Percentiles rank a stretch among this genome's conserved stretches.
Evolutionary conservation across 371 early-diverging fungal genomes (phyloP).

Genomic region (Umbelopsis sp.): DNA sequence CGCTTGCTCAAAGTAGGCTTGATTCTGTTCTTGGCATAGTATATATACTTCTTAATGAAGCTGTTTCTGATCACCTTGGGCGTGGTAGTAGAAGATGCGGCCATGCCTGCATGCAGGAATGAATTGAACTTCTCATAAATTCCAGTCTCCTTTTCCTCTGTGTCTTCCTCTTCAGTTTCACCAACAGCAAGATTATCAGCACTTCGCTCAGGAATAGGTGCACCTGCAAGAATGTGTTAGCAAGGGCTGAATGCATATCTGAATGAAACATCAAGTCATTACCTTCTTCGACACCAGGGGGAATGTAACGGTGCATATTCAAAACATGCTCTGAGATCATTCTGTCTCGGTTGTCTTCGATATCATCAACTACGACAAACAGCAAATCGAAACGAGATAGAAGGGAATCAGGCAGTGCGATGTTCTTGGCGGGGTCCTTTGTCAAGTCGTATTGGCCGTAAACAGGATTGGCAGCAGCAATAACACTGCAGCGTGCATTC

Average conservation of each 20-base stretch:
- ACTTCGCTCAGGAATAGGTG: constrained; percentile 67
- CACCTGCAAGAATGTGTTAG: constrained; percentile 44
- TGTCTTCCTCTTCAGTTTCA: constrained; percentile 51
- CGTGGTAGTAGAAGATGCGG: constrained; percentile 30
- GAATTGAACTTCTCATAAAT: constrained; percentile 85
- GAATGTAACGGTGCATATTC: constrained; percentile 90
- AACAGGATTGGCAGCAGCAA: constrained; percentile 99
- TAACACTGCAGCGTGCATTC: constrained; percentile 98
- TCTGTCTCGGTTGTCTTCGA: constrained; percentile 85
- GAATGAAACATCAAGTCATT: constrained; percentile 21
- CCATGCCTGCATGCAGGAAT: constrained; percentile 68
- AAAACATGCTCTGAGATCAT: constrained; percentile 90
- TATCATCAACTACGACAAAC: constrained; percentile 95
- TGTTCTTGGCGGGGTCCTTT: constrained; percentile 91
- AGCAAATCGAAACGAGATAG: constrained; percentile 99
- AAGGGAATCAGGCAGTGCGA: constrained; percentile 97
- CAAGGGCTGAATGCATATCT: background rate
- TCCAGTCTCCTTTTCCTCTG: constrained; percentile 48
- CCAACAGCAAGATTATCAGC: constrained; percentile 56
- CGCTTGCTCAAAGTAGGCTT: constrained; percentile 70
- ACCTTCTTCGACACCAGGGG: constrained; percentile 88
- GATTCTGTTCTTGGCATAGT: constrained; percentile 79
- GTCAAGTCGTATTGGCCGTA: constrained; percentile 89
- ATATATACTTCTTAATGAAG: constrained; percentile 85
- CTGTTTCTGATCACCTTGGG: constrained; percentile 70